Evolutionary conservation across 345 rosid genomes (phyloP), one percentile per base, ranked within the genome.

Genomic region (Limnanthes douglasii): DNA sequence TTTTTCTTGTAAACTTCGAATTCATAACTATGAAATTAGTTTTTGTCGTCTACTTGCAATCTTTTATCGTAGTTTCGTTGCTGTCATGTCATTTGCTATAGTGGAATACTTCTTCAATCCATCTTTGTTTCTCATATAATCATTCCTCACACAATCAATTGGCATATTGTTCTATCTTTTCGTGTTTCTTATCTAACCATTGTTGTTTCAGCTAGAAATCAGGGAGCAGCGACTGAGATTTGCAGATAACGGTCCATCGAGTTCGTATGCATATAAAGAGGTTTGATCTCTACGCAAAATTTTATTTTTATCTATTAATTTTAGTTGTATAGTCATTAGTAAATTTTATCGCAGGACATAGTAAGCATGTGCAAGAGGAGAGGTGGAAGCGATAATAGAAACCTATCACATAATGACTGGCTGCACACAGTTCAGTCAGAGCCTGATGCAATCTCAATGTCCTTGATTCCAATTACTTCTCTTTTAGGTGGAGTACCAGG

Each of bases 401-500:
- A 43, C 43, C 53, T 75, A 19, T 60, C 76, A 40, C 96, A 90
- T 47, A 63, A 65, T 36, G 88, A 80, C 18, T 90, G 98, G 98
- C 59, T 83, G 20, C 79, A 77, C 45, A 80, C 84, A 4, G 98
- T 90, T 46, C 95, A 80, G 65, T 37, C 29, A 20, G 86, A 84
- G 61, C 95, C 98, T 24, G 96, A 90, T 60, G 88, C 73, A 34
- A 70, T 84, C 50, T 72, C 98, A 0, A 72, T 90, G 96, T 64
- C 94, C 21, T 84, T 90, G 28, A 73, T 84, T 34, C 98, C 98
- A 7, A 72, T 84, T 28, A 77, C 98, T 28, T 90, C 98, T 27
- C 55, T 90, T 36, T 66, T 90, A 62, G 77, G 70, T 61, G 98
- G 96, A 59, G 82, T 85, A 7, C 85, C 85, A 1, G 98, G 98